These are phyloP conservation scores for Tetracladium marchalianum DNA, from an alignment of 495 filamentous ascomycete species.

Conservation along the genomic window DNA sequence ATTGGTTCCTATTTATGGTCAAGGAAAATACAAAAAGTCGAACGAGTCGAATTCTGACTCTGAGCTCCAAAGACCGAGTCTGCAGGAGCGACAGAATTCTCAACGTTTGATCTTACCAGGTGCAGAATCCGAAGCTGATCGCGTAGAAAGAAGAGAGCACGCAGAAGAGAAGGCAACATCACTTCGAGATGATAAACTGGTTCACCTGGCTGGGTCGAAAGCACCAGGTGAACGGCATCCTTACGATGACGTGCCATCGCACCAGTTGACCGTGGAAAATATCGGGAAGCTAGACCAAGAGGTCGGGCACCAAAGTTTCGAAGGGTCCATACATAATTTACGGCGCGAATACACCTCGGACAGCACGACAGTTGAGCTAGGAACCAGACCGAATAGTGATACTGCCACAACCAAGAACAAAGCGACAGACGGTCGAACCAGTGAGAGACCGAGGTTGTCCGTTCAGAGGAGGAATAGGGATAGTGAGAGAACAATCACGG, in stretches of 20 bases:
- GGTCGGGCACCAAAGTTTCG: background rate
- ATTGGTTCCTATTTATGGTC: conserved; percentile 3
- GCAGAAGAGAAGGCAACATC: conserved; percentile 36
- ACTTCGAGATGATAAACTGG: conserved; percentile 35
- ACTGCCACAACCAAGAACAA: background rate
- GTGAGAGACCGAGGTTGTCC: conserved; percentile 24
- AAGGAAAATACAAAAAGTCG: conserved; percentile 1
- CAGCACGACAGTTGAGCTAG: background rate
- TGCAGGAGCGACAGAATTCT: conserved; percentile 5
- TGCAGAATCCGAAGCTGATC: conserved; percentile 21
- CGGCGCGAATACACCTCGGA: background rate
- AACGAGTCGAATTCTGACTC: background rate
- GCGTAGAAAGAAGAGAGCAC: conserved; percentile 21
- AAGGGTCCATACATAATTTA: background rate
- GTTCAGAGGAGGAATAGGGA: conserved; percentile 19
- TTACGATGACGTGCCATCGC: background rate
- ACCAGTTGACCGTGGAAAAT: conserved; percentile 19
- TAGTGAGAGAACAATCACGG: conserved; percentile 12
- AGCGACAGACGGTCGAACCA: background rate
- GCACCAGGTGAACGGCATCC: background rate
- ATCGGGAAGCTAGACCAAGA: conserved; percentile 12
- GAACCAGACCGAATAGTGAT: background rate
- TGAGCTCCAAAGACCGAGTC: conserved; percentile 1
- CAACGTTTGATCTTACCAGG: conserved; percentile 9
- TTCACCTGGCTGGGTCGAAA: conserved; percentile 24